Evolutionary conservation across 345 rosid species (phyloP), one percentile per base, ranked within the genome.

Genomic region (Rubroshorea leprosula): DNA sequence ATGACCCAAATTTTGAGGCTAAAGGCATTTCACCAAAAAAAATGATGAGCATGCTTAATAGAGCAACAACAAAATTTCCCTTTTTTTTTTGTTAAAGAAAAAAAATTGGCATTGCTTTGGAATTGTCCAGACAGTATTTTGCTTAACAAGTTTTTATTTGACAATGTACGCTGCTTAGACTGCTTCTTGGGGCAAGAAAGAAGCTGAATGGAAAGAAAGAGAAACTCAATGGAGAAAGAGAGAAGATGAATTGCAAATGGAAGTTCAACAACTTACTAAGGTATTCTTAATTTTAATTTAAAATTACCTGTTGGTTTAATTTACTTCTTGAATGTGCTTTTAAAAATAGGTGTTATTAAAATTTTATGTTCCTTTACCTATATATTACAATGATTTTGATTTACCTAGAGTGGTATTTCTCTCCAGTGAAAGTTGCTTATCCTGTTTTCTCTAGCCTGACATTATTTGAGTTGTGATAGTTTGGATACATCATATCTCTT

Each of bases 161-260:
- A 44, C 18, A 9, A 56, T 82, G 94, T n/a, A n/a, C n/a, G 60
- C 10, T 61, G 71, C 74, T 29, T 75, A n/a, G n/a, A n/a, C n/a
- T n/a, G n/a, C 48, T 29, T 79, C 68, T 25, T 62, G 66, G 58
- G 19, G 21, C 20, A 62, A 53, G 49, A 53, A 27, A 44, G 44
- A 83, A 72, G 63, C 61, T 67, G 82, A 72, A 51, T 79, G 90
- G 90, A 50, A 57, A 54, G 31, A 16, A 6, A 54, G 22, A 13
- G 43, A 82, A 74, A 58, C 62, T 70, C 80, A 71, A 55, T 78
- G 87, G 89, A 51, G 57, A 54, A 81, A 66, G 70, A 60, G 50
- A 27, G 85, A 85, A 76, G 63, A 77, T 59, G 72, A 66, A 50
- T 51, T 85, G 67, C 72, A 57, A 49, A 66, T 38, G 57, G 58